Evolutionary conservation across 2,329 filamentous ascomycete species (phyloP).

Genomic region (Ceratocystis ficicola): DNA sequence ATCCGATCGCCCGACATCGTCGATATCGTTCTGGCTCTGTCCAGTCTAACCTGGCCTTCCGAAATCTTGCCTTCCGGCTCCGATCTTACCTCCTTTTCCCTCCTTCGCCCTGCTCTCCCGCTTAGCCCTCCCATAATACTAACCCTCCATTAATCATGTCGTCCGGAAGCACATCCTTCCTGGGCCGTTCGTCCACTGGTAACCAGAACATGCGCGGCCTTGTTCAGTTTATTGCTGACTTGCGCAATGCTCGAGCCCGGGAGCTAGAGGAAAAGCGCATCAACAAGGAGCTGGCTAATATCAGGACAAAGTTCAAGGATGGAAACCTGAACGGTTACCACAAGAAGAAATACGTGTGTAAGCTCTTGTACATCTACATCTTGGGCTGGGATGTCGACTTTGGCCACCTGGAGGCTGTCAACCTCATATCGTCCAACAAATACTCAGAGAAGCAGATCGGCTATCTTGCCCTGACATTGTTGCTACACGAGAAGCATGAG

Average conservation of each 20-base stretch:
- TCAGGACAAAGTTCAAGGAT: conserved; percentile 95
- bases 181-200: conserved; percentile 52
- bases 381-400: conserved; percentile 99
- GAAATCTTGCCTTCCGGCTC: not conserved
- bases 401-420: conserved; percentile 94
- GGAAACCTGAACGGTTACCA: conserved; percentile 90
- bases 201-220: conserved; percentile 66
- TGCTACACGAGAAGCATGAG: conserved; percentile 94
- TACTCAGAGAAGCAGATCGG: conserved; percentile 99
- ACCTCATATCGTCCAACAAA: conserved; percentile 89
- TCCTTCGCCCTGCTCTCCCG: conserved; percentile 22
- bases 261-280: conserved; percentile 98
- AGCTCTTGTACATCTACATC: conserved; percentile 98
- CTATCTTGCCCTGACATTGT: conserved; percentile 92
- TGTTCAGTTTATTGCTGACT: conserved; percentile 95
- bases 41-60: not conserved
- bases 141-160: conserved; percentile 34
- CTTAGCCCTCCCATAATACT: no score
- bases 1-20: not conserved
- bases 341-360: conserved; percentile 99
- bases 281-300: conserved; percentile 98
- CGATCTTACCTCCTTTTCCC: conserved; percentile 14
- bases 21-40: not conserved
- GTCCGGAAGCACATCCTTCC: conserved; percentile 46
- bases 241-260: conserved; percentile 85